These are phyloP conservation scores for Picea abies DNA, from an alignment of 83 land plant genomes.

Conservation along the genomic window DNA sequence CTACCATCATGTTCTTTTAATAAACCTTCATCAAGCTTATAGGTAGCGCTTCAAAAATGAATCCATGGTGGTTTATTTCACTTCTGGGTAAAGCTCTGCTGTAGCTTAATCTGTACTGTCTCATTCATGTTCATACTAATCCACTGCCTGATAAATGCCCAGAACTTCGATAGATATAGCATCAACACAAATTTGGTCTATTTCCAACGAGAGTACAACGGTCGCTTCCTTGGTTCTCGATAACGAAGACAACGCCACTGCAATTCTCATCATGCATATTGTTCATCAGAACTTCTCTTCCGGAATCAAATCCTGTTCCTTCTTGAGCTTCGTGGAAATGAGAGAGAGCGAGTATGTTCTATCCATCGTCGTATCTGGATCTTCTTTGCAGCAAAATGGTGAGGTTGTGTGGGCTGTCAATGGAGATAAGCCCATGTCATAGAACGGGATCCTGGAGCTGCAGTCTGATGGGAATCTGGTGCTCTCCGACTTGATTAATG, in stretches of 20 bases:
- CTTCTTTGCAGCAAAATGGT: not conserved
- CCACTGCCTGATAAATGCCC: not conserved
- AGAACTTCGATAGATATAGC: not conserved
- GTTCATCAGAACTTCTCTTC: not conserved
- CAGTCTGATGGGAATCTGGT: not conserved
- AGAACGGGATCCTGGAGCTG: not conserved
- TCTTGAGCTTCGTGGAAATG: not conserved
- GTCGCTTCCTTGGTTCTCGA: not conserved
- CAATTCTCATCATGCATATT: not conserved
- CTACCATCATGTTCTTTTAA: too few relatives aligned
- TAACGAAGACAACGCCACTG: not conserved
- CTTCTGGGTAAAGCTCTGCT: conserved; percentile 16
- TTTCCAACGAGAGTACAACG: not conserved
- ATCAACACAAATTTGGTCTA: not conserved
- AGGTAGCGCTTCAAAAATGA: not conserved
- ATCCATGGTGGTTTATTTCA: conserved; percentile 18
- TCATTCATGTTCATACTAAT: not conserved
- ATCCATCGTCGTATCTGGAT: not conserved
- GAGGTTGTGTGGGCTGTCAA: conserved; percentile 1
- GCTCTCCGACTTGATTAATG: not conserved
- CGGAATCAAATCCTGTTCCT: not conserved
- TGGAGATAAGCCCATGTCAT: not conserved
- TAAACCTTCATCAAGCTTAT: not conserved
- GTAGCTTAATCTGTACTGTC: not conserved
- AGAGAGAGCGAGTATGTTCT: not conserved